Percentiles rank a stretch among this genome's conserved stretches.
Evolutionary conservation across 2,329 filamentous ascomycete genomes (phyloP).

Genomic region (Nectriaceae sp.): DNA sequence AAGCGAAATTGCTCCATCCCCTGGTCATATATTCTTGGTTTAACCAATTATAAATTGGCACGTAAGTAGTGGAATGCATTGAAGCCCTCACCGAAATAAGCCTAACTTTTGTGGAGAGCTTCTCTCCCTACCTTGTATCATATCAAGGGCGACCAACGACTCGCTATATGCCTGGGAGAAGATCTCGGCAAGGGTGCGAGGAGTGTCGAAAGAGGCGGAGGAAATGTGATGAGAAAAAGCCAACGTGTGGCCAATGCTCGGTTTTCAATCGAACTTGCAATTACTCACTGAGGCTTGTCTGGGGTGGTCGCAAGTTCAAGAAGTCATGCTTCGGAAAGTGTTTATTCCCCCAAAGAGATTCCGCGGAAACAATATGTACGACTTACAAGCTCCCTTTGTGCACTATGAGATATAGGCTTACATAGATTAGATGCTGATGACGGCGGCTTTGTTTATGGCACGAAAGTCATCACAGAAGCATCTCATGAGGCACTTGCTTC

Average conservation of each 20-base stretch:
- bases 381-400: not conserved
- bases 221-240: slow-evolving; percentile 31
- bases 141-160: not conserved
- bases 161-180: slow-evolving; percentile 19
- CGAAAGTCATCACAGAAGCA: not conserved
- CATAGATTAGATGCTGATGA: slow-evolving; percentile 3
- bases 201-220: slow-evolving; percentile 30
- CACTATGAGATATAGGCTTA: not conserved
- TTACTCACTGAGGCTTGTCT: slow-evolving; percentile 27
- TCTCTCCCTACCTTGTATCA: not conserved
- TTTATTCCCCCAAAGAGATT: not conserved
- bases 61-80: too few relatives aligned
- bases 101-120: too few relatives aligned
- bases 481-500: not conserved
- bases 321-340: slow-evolving; percentile 1
- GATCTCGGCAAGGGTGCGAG: slow-evolving; percentile 30
- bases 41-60: too few relatives aligned
- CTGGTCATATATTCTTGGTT: not conserved
- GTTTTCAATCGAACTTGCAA: slow-evolving; percentile 17
- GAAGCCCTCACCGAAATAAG: too few relatives aligned
- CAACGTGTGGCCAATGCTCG: slow-evolving; percentile 24
- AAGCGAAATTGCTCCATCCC: not conserved
- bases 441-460: slow-evolving; percentile 3
- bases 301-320: slow-evolving; percentile 16
- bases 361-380: not conserved